A percentile compares a stretch with the other conserved stretches of the same genome.
Evolutionary conservation across 2,329 filamentous ascomycete species (phyloP).

Genomic region (Phialemoniopsis sp.): DNA sequence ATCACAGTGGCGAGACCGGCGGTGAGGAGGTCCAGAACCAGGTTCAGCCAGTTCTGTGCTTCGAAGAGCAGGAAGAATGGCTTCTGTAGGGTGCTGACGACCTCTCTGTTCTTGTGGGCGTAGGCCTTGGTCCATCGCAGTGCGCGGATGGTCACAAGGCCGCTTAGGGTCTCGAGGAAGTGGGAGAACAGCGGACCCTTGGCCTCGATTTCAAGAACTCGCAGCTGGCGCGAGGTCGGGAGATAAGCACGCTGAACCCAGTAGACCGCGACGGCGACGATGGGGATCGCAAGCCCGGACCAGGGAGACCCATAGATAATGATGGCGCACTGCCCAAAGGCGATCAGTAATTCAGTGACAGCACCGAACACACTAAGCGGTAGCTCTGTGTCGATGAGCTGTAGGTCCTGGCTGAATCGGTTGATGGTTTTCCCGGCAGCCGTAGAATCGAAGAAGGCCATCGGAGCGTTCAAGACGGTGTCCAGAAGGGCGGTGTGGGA

Average conservation of each 20-base stretch:
- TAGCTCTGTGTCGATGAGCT: conserved; percentile 86
- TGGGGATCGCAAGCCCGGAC: too few species aligned
- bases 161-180: conserved; percentile 35
- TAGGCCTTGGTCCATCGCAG: conserved; percentile 38
- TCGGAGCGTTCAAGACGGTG: conserved; percentile 76
- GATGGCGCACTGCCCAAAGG: conserved; percentile 38
- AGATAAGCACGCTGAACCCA: conserved; percentile 46
- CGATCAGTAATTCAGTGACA: conserved; percentile 31
- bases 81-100: conserved; percentile 39
- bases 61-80: conserved; percentile 45
- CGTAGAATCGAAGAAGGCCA: conserved; percentile 91
- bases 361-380: conserved; percentile 26
- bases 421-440: conserved; percentile 92
- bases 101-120: conserved; percentile 9
- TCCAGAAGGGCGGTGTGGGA: too few species aligned
- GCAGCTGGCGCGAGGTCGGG: conserved; percentile 51
- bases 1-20: conserved; percentile 41
- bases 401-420: conserved; percentile 89
- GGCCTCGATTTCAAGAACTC: conserved; percentile 50
- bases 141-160: conserved; percentile 40
- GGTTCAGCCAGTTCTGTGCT: conserved; percentile 47
- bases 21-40: conserved; percentile 45
- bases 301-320: too few species aligned
- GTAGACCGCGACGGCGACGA: conserved; percentile 34
- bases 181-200: conserved; percentile 39